Evolutionary conservation across 2,329 filamentous ascomycete species (phyloP).

Genomic region (Fusarium sulawesiense): DNA sequence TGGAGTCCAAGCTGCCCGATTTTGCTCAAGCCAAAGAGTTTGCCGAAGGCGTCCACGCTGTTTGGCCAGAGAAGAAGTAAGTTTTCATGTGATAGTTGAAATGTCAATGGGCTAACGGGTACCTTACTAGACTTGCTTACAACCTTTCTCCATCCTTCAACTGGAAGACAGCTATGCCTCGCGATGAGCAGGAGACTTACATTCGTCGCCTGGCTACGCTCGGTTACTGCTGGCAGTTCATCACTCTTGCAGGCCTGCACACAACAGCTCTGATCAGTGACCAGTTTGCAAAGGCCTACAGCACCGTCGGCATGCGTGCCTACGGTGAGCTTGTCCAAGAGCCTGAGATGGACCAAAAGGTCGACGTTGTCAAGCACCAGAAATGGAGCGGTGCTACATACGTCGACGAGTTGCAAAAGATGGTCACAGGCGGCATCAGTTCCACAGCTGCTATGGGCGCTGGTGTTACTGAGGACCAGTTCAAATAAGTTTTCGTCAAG

Average conservation of each 20-base stretch:
- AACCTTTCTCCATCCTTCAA: slow-evolving; percentile 99
- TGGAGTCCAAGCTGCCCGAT: slow-evolving; percentile 98
- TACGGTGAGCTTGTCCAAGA: slow-evolving; percentile 98
- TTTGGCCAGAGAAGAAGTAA: slow-evolving; percentile 96
- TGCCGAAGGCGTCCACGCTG: slow-evolving; percentile 90
- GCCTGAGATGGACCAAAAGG: slow-evolving; percentile 89
- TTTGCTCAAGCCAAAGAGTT: slow-evolving; percentile 93
- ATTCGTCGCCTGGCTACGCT: slow-evolving; percentile 87
- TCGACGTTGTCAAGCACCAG: slow-evolving; percentile 98
- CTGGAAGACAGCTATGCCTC: slow-evolving; percentile 97
- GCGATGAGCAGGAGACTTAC: slow-evolving; percentile 95
- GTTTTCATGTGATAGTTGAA: slow-evolving; percentile 48
- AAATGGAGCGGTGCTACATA: slow-evolving; percentile 98
- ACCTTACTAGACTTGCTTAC: slow-evolving; percentile 79
- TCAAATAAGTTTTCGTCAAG: slow-evolving; percentile 56
- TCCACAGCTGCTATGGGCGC: slow-evolving; percentile 96
- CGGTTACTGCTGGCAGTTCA: slow-evolving; percentile 99
- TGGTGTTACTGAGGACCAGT: slow-evolving; percentile 98
- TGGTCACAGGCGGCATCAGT: slow-evolving; percentile 93
- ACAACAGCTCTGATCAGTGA: slow-evolving; percentile 93
- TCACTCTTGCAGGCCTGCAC: slow-evolving; percentile 97
- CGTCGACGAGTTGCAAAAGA: slow-evolving; percentile 93
- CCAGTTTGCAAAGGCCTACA: slow-evolving; percentile 86
- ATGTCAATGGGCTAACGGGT: slow-evolving; percentile 33
- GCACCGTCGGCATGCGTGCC: slow-evolving; percentile 88